A percentile compares a stretch with the other conserved stretches of the same genome.
phyloP scores from a whole-genome alignment of 305 asterid species.

The Coffea humblotiana region DNA sequence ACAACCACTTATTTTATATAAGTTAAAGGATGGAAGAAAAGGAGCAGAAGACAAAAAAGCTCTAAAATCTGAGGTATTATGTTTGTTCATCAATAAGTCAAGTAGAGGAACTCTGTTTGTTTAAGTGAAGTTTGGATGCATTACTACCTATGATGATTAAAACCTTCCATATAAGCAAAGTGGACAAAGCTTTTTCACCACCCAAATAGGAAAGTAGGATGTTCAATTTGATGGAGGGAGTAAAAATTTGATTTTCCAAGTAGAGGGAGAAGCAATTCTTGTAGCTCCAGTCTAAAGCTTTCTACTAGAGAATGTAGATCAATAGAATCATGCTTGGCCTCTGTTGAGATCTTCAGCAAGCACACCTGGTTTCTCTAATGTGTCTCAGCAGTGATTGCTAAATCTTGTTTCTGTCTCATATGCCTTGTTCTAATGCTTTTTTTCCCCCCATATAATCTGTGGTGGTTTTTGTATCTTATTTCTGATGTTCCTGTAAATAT shows the following conservation, averaged over 20 bases:
- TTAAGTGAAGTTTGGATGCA: not conserved
- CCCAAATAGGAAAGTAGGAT: not conserved
- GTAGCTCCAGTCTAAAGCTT: not conserved
- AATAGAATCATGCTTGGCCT: not conserved
- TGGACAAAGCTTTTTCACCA: not conserved
- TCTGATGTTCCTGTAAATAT: constrained; percentile 7
- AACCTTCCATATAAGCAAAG: constrained; percentile 21
- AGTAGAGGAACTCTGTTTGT: no score
- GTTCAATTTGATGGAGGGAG: not conserved
- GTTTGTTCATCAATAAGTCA: not conserved
- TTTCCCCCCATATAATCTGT: constrained; percentile 13
- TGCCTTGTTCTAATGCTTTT: constrained; percentile 10
- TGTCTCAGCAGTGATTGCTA: not conserved
- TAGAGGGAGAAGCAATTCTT: not conserved
- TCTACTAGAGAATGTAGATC: not conserved
- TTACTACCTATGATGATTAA: constrained; percentile 17
- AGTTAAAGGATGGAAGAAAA: constrained; percentile 23
- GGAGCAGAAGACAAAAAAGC: constrained; percentile 14
- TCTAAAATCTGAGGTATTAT: constrained; percentile 37
- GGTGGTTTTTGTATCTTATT: constrained; percentile 17
- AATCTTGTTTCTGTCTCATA: not conserved
- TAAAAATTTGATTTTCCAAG: not conserved
- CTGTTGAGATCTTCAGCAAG: not conserved
- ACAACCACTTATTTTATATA: constrained; percentile 17
- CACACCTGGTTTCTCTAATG: not conserved